phyloP scores from a whole-genome alignment of 306 rosid species.

The Rosa persica region DNA sequence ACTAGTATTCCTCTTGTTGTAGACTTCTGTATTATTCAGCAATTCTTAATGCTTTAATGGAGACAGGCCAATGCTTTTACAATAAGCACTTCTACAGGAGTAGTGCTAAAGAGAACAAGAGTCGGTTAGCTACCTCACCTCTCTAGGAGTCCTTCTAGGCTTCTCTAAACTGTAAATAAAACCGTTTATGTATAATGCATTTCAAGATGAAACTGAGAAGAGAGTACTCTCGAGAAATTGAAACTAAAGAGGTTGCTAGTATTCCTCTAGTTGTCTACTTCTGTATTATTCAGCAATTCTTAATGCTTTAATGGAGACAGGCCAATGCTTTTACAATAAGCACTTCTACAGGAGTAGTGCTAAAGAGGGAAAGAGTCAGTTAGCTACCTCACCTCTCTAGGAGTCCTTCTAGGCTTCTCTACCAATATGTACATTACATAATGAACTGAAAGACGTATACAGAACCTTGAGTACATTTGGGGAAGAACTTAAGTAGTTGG shows the following conservation, averaged over 20 bases:
- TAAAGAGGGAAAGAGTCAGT: not conserved
- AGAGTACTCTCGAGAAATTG: too few relatives aligned
- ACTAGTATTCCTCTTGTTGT: too few relatives aligned
- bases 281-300: not conserved
- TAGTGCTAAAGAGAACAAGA: not conserved
- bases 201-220: too few relatives aligned
- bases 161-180: too few relatives aligned
- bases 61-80: too few relatives aligned
- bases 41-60: not conserved
- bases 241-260: too few relatives aligned
- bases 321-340: too few relatives aligned
- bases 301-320: not conserved
- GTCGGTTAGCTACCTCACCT: conserved; percentile 1
- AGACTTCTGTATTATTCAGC: not conserved
- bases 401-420: not conserved
- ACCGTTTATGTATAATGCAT: too few relatives aligned
- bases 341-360: not conserved
- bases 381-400: not conserved
- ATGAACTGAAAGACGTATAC: not conserved
- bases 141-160: not conserved
- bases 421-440: not conserved
- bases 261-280: too few relatives aligned
- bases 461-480: not conserved
- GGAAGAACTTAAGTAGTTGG: not conserved
- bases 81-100: not conserved